These are phyloP conservation scores for Euclidium syriacum DNA, from an alignment of 345 rosid genomes.

Conservation along the genomic window DNA sequence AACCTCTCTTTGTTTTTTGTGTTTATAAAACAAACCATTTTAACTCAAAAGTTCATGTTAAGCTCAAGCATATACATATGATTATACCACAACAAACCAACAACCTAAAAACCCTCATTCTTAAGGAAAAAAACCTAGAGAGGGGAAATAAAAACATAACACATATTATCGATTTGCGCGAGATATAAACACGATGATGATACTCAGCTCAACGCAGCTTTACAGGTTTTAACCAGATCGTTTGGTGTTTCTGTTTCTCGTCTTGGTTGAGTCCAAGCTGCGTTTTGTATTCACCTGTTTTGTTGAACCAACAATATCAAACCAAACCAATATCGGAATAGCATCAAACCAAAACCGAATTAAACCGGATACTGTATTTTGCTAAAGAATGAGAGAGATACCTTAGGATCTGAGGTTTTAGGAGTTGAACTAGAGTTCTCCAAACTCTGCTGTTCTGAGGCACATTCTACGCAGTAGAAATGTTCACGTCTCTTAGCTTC, in stretches of 20 bases:
- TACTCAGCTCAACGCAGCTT: background rate
- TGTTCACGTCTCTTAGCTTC: slow-evolving; percentile 78
- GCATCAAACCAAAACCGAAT: no score
- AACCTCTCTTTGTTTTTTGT: no score
- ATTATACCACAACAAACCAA: slow-evolving; percentile 10
- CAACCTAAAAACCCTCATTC: slow-evolving; percentile 10
- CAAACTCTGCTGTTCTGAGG: slow-evolving; percentile 58
- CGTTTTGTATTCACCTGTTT: slow-evolving; percentile 25
- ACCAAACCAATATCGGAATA: no score
- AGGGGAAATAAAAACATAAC: slow-evolving; percentile 10
- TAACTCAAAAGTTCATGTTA: no score
- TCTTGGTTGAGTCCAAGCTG: slow-evolving; percentile 9
- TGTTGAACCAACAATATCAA: background rate
- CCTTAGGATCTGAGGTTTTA: slow-evolving; percentile 62
- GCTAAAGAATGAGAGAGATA: slow-evolving; percentile 17
- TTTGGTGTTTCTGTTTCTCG: slow-evolving; percentile 17
- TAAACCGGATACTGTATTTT: background rate
- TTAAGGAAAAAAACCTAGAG: background rate
- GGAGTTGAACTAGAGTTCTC: slow-evolving; percentile 47
- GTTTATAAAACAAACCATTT: no score
- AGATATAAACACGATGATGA: background rate
- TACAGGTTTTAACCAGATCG: slow-evolving; percentile 14
- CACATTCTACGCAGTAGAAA: slow-evolving; percentile 83
- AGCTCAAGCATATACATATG: background rate
- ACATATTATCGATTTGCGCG: background rate